These are phyloP conservation scores for Gracilaria domingensis DNA, from an alignment of 23 red algal genomes.

Conservation along the genomic window DNA sequence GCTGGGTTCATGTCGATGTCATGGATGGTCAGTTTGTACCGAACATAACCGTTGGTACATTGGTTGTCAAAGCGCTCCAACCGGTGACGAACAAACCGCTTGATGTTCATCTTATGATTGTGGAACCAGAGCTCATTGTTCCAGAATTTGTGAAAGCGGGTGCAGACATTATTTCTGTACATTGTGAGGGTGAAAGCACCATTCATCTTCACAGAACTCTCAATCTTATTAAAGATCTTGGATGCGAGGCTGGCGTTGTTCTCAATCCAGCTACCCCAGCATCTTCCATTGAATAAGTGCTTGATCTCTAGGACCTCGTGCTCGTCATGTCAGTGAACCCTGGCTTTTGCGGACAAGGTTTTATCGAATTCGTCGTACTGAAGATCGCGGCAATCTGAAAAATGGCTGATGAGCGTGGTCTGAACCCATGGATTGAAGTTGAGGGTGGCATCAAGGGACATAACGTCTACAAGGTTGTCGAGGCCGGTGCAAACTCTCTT, in stretches of 20 bases:
- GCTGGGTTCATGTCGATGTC: constrained; percentile 97
- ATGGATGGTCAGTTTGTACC: constrained; percentile 99
- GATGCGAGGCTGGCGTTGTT: constrained; percentile 85
- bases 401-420: constrained; percentile 72
- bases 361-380: constrained; percentile 73
- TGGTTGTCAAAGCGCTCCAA: constrained; percentile 78
- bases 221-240: constrained; percentile 69
- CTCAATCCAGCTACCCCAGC: constrained; percentile 97
- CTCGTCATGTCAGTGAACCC: constrained; percentile 98
- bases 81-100: constrained; percentile 83
- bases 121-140: constrained; percentile 78
- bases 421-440: constrained; percentile 90
- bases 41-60: constrained; percentile 94
- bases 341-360: constrained; percentile 95
- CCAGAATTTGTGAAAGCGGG: constrained; percentile 90
- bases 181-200: constrained; percentile 90
- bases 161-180: constrained; percentile 95
- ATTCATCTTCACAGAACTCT: constrained; percentile 99
- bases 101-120: constrained; percentile 96
- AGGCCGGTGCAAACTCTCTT: constrained; percentile 94
- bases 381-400: constrained; percentile 84
- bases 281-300: constrained; percentile 80
- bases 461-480: constrained; percentile 76
- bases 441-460: constrained; percentile 92
- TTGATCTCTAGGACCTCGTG: constrained; percentile 86